phyloP scores from a whole-genome alignment of 75 land plant species.

The Gnetum montanum region DNA sequence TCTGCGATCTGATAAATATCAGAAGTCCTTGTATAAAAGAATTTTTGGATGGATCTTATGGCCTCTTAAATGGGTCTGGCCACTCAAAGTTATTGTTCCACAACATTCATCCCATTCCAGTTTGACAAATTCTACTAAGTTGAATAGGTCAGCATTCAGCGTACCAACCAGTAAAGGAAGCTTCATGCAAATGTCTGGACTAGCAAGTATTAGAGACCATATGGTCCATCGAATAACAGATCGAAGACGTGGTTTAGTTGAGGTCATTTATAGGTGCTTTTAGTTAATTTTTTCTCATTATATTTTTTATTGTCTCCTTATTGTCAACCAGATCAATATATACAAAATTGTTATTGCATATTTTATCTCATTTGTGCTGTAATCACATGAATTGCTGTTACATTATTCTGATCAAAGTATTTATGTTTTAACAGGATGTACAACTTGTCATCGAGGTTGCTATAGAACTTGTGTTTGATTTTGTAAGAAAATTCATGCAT shows the following conservation, averaged over 20 bases:
- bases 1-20: conserved; percentile 23
- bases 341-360: neutral
- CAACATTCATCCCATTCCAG: conserved; percentile 11
- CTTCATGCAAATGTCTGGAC: conserved; percentile 12
- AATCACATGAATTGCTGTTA: too few relatives aligned
- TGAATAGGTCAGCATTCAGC: neutral
- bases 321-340: too few relatives aligned
- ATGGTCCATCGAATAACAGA: conserved; percentile 65
- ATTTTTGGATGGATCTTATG: conserved; percentile 54
- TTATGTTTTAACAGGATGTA: conserved; percentile 59
- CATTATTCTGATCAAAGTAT: neutral
- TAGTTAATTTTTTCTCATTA: neutral
- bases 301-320: neutral
- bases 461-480: conserved; percentile 79
- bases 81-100: conserved; percentile 22
- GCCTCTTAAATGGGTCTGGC: conserved; percentile 36
- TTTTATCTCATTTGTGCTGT: too few relatives aligned
- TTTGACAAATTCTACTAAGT: conserved; percentile 2
- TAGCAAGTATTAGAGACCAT: conserved; percentile 48
- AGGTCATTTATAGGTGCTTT: conserved; percentile 40
- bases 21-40: conserved; percentile 18
- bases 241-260: conserved; percentile 85
- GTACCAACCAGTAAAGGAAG: conserved; percentile 8
- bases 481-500: conserved; percentile 51
- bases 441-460: conserved; percentile 81